Conservation (phyloP, 2,329 filamentous ascomycete species). For the Akanthomyces uredinophilus region DNA sequence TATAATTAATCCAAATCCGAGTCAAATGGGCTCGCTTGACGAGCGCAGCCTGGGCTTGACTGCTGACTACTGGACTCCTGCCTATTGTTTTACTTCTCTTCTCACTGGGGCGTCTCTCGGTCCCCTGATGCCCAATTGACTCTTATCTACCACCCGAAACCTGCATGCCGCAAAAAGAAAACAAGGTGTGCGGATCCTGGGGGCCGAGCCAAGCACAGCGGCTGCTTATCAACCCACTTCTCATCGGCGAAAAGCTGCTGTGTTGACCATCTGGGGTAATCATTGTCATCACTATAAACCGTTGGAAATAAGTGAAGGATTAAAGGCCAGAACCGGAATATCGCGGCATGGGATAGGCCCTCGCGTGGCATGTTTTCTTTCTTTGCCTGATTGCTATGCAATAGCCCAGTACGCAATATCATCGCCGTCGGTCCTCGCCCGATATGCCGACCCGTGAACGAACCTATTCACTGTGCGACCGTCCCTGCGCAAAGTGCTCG, state of each 20-base stretch:
- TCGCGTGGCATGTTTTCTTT: not conserved
- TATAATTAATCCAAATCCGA: not conserved
- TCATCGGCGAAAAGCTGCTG: not conserved
- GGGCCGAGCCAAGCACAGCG: not conserved
- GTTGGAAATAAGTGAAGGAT: too few relatives aligned
- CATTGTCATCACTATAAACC: too few relatives aligned
- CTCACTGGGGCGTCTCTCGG: not conserved
- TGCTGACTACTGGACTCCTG: not conserved
- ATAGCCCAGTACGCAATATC: not conserved
- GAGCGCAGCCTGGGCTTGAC: too few relatives aligned
- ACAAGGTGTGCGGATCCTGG: not conserved
- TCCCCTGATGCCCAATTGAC: constrained; percentile 1
- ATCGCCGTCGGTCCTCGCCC: not conserved
- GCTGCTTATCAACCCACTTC: constrained; percentile 1
- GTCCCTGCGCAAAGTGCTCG: not conserved
- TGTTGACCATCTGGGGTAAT: not conserved
- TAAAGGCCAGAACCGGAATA: not conserved
- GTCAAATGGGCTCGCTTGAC: too few relatives aligned
- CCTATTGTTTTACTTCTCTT: not conserved
- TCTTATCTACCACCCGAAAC: constrained; percentile 11
- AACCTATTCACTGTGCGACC: not conserved
- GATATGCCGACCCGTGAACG: not conserved
- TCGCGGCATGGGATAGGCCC: not conserved
- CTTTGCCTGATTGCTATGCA: not conserved
- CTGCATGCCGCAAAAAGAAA: not conserved